A percentile compares a stretch with the other conserved stretches of the same genome.
These are phyloP conservation scores for Mortierella antarctica DNA, from an alignment of 192 early-diverging fungal species.

Conservation along the genomic window DNA sequence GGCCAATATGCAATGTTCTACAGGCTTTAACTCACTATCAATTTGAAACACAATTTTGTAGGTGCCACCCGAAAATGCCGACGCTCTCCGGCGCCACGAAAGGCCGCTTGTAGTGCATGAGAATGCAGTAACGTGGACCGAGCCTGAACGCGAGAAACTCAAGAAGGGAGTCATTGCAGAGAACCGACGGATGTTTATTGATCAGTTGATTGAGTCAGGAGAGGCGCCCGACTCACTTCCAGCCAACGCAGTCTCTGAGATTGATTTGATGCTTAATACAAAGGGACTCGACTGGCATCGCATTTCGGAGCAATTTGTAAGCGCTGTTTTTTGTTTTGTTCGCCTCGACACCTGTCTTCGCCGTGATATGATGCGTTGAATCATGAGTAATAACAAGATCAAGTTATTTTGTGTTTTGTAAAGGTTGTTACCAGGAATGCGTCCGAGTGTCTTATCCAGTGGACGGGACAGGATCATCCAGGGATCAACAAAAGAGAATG, in stretches of 20 bases:
- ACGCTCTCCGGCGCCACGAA: constrained; percentile 8
- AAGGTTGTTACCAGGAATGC: constrained; percentile 69
- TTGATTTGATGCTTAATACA: constrained; percentile 39
- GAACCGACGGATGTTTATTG: constrained; percentile 22
- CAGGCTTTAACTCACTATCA: not conserved
- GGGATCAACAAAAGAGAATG: constrained; percentile 78
- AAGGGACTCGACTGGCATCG: constrained; percentile 42
- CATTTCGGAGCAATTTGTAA: constrained; percentile 46
- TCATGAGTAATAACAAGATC: not conserved
- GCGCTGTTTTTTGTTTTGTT: not conserved
- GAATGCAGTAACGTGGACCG: constrained; percentile 7
- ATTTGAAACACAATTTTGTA: not conserved
- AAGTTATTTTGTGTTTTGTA: constrained; percentile 37
- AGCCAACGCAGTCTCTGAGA: constrained; percentile 13
- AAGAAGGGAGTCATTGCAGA: constrained; percentile 19
- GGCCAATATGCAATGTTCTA: too few relatives aligned
- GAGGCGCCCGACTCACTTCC: not conserved
- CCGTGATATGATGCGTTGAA: not conserved
- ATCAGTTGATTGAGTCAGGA: constrained; percentile 7
- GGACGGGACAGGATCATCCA: constrained; percentile 83
- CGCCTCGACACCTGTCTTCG: not conserved
- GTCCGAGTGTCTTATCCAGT: constrained; percentile 83
- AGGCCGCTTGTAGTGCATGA: constrained; percentile 1
- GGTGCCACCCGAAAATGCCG: constrained; percentile 38
- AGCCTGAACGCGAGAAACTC: constrained; percentile 12